Evolutionary conservation across 2,329 filamentous ascomycete genomes (phyloP), one percentile per base, ranked within the genome.

Genomic region (Aspergillus pseudoglaucus): DNA sequence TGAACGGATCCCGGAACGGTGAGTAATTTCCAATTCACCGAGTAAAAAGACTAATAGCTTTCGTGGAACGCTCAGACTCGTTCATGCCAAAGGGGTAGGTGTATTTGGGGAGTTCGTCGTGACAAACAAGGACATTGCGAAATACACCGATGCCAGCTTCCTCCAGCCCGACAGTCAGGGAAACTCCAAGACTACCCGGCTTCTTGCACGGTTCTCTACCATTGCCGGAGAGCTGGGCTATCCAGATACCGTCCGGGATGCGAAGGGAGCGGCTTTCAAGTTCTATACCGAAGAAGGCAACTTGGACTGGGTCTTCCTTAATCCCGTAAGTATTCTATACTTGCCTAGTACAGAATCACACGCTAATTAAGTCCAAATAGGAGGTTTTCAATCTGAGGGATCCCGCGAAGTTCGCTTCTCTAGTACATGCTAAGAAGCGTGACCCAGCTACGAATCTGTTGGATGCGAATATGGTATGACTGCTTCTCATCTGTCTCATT

Each of bases 391-490:
- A 44, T 14, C 40, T 51, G 40, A 22, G 50, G n/a, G 48, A 53
- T 33, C 49, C 49, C 9, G 14, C 22, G 32, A 52, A 52, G 27
- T 52, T 38, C 10, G 35, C 35, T 18, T 52, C 44, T 41, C 49
- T n/a, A 14, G 17, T 51, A 5, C 49, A 52, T 30, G 44, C 49
- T 10, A 25, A 33, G 15, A 46, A 30, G 37, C 47, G 49, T 17
- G 49, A 52, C 22, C 49, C 49, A 5, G 23, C 39, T 17, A 52
- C 41, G 20, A 52, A 52, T 42, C 42, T 52, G 40, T n/a, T 22
- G 22, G 44, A 50, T 42, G 33, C 49, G 8, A 51, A 45, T 23
- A 30, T 51, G 37, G 25, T 51, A 44, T 43, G 43, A 43, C 20
- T 35, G 9, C 5, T 38, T 38, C n/a, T 38, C 17, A 3, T 38